phyloP scores from a whole-genome alignment of 2,329 filamentous ascomycete genomes.

The Aspergillus amoenus region DNA sequence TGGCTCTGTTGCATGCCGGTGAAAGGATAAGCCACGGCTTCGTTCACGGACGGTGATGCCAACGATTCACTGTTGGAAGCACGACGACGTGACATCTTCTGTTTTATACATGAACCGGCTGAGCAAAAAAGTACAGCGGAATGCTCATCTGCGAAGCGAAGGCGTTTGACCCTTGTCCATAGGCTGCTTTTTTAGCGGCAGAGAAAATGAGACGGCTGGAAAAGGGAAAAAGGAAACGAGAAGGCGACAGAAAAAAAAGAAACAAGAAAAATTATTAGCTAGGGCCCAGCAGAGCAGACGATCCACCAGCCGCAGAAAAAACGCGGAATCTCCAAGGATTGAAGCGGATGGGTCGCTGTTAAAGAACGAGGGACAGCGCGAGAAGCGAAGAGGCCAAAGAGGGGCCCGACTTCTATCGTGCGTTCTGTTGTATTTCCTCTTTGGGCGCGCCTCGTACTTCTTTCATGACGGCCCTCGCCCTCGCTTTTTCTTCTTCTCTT shows the following conservation, averaged over 20 bases:
- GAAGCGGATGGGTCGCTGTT: conserved; percentile 12
- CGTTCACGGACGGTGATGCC: conserved; percentile 30
- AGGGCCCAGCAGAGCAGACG: not conserved
- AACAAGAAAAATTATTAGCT: conserved; percentile 1
- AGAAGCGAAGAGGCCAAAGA: conserved; percentile 3
- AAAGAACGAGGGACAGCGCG: not conserved
- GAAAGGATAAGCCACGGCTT: conserved; percentile 36
- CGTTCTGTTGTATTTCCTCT: conserved; percentile 18
- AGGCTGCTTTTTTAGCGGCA: conserved; percentile 16
- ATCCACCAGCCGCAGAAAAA: conserved; percentile 6
- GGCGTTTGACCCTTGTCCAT: conserved; percentile 13
- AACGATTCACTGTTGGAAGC: conserved; percentile 36
- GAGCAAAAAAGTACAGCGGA: conserved; percentile 10
- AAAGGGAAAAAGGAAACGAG: conserved; percentile 4
- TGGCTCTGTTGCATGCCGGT: conserved; percentile 25
- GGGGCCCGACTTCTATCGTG: conserved; percentile 14
- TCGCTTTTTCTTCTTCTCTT: conserved; percentile 2
- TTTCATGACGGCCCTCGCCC: not conserved
- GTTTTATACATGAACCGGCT: conserved; percentile 18
- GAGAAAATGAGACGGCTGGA: conserved; percentile 5
- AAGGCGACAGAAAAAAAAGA: conserved; percentile 5
- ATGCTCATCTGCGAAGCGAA: conserved; percentile 19
- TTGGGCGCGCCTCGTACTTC: conserved; percentile 12
- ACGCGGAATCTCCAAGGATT: conserved; percentile 2
- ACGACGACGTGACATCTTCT: conserved; percentile 39